Base-by-base conservation (phyloP, 2,329 filamentous ascomycete genomes). In the Fusarium newnesense region DNA sequence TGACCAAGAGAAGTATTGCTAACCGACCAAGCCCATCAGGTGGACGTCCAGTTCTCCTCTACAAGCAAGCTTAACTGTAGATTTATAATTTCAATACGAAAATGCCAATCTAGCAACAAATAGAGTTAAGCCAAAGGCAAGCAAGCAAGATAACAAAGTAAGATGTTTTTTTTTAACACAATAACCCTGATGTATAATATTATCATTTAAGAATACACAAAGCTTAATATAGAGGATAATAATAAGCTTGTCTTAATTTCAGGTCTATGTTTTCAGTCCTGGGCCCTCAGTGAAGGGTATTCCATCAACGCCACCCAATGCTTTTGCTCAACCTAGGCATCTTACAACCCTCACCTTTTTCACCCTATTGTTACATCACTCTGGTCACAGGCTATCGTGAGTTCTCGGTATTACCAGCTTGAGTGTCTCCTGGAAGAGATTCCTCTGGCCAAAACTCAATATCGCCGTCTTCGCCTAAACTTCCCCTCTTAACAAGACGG, bases 361-460 rank as follows among this genome's bases (percentile, higher is more conserved):
- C 36, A 40, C 26, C 50, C 32, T 65, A 18, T 63, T 39, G 15
- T 9, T 58, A 44, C 36, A 63, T 19, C 15, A 37, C 11, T 40
- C 18, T 11, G 18, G 32, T 7, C 32, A 32, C 18, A 39, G 4
- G 4, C 16, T 15, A 50, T 60, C 56, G 69, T 49, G 68, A 70
- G 26, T 32, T 67, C 43, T 67, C 37, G 2, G 15, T 58, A n/a
- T 74, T 66, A 11, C 50, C 71, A 24, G 74, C 69, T 34, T 72
- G 73, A 30, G 72, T 73, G 39, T 69, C 60, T 47, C 76, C 68
- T 56, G 75, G 56, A 46, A 80, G 69, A 54, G 60, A 83, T 21
- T 91, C 90, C 73, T 97, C 94, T 36, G 93, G 92, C 92, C 95
- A 97, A 76, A 98, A 96, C 81, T 98, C 96, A 53, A 98, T 84